These are phyloP conservation scores for Elsinoe fawcettii DNA, from an alignment of 2,329 filamentous ascomycete species.

Conservation along the genomic window DNA sequence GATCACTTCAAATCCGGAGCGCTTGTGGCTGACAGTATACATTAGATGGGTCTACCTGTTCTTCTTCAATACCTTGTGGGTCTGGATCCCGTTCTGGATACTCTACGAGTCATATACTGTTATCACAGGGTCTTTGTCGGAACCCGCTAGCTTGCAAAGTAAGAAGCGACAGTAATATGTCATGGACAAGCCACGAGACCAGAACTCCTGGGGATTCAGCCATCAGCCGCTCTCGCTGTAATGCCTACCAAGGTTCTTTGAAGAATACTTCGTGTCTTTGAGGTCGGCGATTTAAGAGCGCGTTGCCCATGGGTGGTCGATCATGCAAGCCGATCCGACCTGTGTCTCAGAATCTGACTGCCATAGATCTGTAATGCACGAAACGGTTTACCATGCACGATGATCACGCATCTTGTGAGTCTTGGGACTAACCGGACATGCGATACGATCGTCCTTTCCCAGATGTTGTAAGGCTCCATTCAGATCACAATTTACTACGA, in stretches of 20 bases:
- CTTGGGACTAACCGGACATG: neutral
- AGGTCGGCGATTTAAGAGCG: neutral
- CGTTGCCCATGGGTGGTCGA: too few relatives aligned
- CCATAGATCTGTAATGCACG: neutral
- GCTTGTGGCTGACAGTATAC: neutral
- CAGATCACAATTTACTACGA: neutral
- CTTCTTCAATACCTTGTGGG: constrained; percentile 59
- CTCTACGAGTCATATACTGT: constrained; percentile 45
- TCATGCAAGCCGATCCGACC: neutral
- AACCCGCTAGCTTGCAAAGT: neutral
- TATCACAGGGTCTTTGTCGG: constrained; percentile 21
- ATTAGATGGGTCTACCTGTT: constrained; percentile 52
- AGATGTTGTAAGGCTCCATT: neutral
- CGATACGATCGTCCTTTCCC: neutral
- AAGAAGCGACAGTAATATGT: constrained; percentile 1
- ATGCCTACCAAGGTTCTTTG: neutral
- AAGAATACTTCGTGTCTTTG: neutral
- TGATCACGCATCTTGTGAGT: neutral
- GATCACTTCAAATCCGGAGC: neutral
- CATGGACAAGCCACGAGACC: neutral
- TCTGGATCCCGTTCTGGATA: constrained; percentile 52
- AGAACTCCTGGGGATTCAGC: neutral
- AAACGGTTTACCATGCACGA: neutral
- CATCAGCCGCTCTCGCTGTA: neutral
- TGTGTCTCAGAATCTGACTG: neutral